Evolutionary conservation across 352 stramenopile species (phyloP), one percentile per base, ranked within the genome.

Genomic region (Phytophthora rubi): DNA sequence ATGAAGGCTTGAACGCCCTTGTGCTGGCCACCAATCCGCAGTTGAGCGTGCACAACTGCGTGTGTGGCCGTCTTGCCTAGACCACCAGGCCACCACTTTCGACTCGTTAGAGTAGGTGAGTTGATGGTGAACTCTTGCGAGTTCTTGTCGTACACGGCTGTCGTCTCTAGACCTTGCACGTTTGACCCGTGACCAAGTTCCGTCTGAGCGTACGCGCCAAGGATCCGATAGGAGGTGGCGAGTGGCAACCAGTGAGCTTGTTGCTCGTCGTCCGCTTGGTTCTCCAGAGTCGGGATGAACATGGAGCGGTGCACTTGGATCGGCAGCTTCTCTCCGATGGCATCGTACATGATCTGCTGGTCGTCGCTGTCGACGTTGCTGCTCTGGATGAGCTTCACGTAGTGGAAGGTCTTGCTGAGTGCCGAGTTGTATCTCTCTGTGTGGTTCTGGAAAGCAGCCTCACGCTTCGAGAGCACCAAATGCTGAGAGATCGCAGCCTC

Each of bases 61-160:
- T 68, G 61, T 1, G 61, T 68, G 13, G 61, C 52, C 26, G 61
- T 68, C 28, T 68, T 68, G 18, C 61, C 59, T 13, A 66, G 26
- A 53, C 49, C 59, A 6, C 61, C 61, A 6, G 94, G 94, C 97
- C 97, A 99, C 85, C 97, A 99, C 75, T 99, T 99, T 53, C 83
- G 81, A 44, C 81, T 87, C 44, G 95, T 98, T 39, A 99, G 66
- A 23, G 94, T 98, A 0, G 97, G 97, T 12, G 92, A 97, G 75
- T 99, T 68, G 59, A 99, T 91, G 32, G 97, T 77, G 63, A 95
- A 99, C 73, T 97, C 91, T 47, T 98, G 85, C 2, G 70, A 81
- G 13, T 85, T 65, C 48, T 86, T 84, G 47, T 98, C 70, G 77
- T 97, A 68, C 5, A 51, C 18, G 2, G 61, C 61, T 5, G 37